Evolutionary conservation across 208 protist species (phyloP), one percentile per base, ranked within the genome.

Genomic region (Acanthamoeba rhysodes): DNA sequence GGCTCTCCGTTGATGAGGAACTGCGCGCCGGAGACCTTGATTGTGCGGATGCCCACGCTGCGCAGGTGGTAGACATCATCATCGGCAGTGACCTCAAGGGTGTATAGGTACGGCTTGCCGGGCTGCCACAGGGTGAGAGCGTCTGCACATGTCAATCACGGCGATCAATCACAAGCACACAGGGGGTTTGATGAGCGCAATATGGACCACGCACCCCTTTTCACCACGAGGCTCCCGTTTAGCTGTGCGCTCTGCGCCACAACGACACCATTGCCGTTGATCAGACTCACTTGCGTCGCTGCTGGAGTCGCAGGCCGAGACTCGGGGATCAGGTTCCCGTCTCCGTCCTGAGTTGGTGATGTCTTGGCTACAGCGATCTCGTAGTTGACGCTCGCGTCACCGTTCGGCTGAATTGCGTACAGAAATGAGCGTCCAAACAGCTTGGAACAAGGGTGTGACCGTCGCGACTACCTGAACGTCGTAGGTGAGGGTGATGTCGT

Each of bases 401-500:
- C 66, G 32, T 37, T 74, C 29, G 66, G 34, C 66, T 74, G 12
- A 7, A 4, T 8, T 16, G n/a, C n/a, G n/a, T n/a, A n/a, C n/a
- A 14, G 22, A 7, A 62, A 20, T 62, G 18, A 62, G 57, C 2
- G 48, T 14, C 48, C 48, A 50, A 16, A 50, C 7, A 62, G 4
- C 0, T 27, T 27, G 57, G 14, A 2, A 62, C n/a, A n/a, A n/a
- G n/a, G n/a, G n/a, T n/a, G 57, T 8, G 57, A 29, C 10, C 22
- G 24, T 68, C 8, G 64, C 20, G 12, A 27, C 68, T 24, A 84
- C 76, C 76, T 55, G 41, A 45, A 84, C 4, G 20, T 84, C 76
- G 76, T 84, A 84, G 76, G 6, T 84, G 41, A 84, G 76, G 24
- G 76, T 84, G 76, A 84, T 84, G 76, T 84, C 76, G 27, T 84